Conservation (phyloP, 306 rosid genomes). For the Prinsepia uniflora region DNA sequence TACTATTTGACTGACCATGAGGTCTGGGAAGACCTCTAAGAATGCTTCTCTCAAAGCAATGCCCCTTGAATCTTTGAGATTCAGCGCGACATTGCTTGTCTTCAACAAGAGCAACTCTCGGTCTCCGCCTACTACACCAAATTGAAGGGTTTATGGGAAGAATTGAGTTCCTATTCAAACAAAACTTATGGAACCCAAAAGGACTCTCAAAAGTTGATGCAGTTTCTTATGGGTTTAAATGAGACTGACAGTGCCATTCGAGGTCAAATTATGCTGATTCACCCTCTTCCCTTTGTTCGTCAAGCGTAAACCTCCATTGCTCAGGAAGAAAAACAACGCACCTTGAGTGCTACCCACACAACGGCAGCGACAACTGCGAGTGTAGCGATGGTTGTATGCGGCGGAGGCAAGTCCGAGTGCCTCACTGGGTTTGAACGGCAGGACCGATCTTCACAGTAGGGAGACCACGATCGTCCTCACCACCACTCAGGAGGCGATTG, state of each 20-base stretch:
- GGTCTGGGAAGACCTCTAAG: not conserved
- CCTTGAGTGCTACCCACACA: not conserved
- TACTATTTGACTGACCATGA: not conserved
- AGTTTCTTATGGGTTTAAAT: no score
- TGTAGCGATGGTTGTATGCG: fast-evolving
- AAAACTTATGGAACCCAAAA: no score
- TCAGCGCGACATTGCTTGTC: not conserved
- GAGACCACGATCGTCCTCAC: fast-evolving
- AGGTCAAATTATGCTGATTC: not conserved
- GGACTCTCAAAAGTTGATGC: no score
- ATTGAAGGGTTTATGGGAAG: not conserved
- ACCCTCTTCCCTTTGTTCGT: not conserved
- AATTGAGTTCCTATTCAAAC: not conserved
- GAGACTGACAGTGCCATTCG: not conserved
- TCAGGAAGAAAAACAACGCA: not conserved
- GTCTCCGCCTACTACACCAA: not conserved
- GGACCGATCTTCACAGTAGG: not conserved
- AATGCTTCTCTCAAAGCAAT: no score
- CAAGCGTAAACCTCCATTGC: not conserved
- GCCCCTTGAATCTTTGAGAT: not conserved
- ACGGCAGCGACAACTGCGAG: not conserved
- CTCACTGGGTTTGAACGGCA: not conserved
- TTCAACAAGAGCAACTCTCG: not conserved
- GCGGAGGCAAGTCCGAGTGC: no score
- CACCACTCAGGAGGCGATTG: fast-evolving